Evolutionary conservation across 2,329 filamentous ascomycete species (phyloP).

Genomic region (Aspergillus aculeatus): DNA sequence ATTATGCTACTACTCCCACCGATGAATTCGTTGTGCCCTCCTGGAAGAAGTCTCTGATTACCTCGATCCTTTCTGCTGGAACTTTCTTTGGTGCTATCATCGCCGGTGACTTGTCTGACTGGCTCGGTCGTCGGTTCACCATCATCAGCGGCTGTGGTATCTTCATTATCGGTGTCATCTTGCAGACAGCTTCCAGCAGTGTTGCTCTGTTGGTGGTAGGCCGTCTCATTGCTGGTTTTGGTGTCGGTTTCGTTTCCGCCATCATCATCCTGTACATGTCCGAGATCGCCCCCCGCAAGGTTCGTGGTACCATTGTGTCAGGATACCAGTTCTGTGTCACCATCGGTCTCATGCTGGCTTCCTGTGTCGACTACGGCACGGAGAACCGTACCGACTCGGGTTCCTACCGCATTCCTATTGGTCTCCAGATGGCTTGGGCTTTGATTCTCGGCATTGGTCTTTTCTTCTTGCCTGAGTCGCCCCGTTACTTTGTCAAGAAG

Average conservation of each 20-base stretch:
- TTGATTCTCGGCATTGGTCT: slow-evolving; percentile 71
- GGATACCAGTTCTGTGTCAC: slow-evolving; percentile 84
- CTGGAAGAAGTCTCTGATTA: slow-evolving; percentile 60
- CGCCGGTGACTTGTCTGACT: slow-evolving; percentile 74
- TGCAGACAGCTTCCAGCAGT: slow-evolving; percentile 60
- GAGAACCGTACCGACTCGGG: slow-evolving; percentile 61
- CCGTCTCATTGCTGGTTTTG: slow-evolving; percentile 72
- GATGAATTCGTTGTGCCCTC: slow-evolving; percentile 47
- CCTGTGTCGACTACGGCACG: slow-evolving; percentile 71
- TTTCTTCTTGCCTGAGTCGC: slow-evolving; percentile 77
- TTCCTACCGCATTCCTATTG: slow-evolving; percentile 78
- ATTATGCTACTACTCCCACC: slow-evolving; percentile 28
- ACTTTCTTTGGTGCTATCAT: slow-evolving; percentile 78
- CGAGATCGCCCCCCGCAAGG: slow-evolving; percentile 71
- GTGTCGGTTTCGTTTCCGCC: slow-evolving; percentile 77
- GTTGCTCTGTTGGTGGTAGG: slow-evolving; percentile 67
- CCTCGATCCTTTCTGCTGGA: slow-evolving; percentile 72
- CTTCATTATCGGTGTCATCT: slow-evolving; percentile 66
- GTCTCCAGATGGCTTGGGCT: slow-evolving; percentile 77
- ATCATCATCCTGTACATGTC: slow-evolving; percentile 86
- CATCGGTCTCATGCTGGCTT: slow-evolving; percentile 72
- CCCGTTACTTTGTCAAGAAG: slow-evolving; percentile 80
- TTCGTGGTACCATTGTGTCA: slow-evolving; percentile 75
- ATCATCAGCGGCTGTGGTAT: slow-evolving; percentile 69
- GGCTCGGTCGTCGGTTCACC: slow-evolving; percentile 63